Base-by-base conservation (phyloP, 2,329 filamentous ascomycete genomes). In the Colletotrichum falcatum region DNA sequence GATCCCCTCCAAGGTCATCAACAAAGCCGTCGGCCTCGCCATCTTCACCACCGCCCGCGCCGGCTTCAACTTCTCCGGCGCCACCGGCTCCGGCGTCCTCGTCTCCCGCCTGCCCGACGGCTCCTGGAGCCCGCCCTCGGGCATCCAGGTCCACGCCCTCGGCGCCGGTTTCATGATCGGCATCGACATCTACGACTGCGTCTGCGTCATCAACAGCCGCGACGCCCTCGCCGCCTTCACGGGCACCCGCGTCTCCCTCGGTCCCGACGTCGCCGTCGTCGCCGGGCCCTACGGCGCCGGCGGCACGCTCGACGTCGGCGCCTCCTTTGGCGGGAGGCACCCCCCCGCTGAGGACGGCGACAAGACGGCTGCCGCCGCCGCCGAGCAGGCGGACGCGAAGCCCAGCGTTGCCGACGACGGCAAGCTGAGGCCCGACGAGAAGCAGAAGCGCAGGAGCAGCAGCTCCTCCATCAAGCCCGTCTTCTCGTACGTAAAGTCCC, bases 161-260 rank as follows among this genome's bases (percentile, higher is more conserved):
- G 93, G 92, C 5, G 87, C 94, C 1, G 94, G 94, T 0, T 94
- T 97, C 77, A 86, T 95, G 70, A 88, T 93, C 1, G 94, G 94
- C 16, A 87, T 95, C 16, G 94, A 97, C 79, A 94, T 97, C 35
- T 97, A 96, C 82, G 94, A 97, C 79, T 96, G 93, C 75, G 93
- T 97, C 3, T 89, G 94, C 30, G 92, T 97, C 44, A 94, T 97
- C 79, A 97, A 97, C 81, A 92, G 88, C 5, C 85, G 88, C 51
- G 87, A 92, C 74, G 94, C 94, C 0, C 83, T 97, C 51, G 88
- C 92, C 20, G 92, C 92, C 0, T 97, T 97, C 79, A 92, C 91
- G 70, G 89, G 89, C 68, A 86, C 93, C 1, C 88, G 94, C 18
- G 90, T 93, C 73, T 95, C 92, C 1, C 81, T 97, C 0, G 94